phyloP scores from a whole-genome alignment of 2,329 filamentous ascomycete species.

The Cladobotryum protrusum region DNA sequence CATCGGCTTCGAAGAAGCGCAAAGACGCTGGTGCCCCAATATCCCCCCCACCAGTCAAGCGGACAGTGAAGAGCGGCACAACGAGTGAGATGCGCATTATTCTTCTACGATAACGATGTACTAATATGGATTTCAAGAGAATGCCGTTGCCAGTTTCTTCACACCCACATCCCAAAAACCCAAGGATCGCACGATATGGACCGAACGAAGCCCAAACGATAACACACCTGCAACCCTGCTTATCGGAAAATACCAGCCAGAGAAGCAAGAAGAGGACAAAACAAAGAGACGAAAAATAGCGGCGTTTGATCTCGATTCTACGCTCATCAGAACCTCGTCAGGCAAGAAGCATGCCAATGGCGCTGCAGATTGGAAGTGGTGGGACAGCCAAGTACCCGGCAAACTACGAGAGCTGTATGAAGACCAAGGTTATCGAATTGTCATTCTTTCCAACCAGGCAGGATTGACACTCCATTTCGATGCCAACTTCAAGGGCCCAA shows the following conservation, averaged over 20 bases:
- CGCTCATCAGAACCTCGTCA: constrained; percentile 72
- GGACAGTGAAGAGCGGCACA: constrained; percentile 45
- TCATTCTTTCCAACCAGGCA: constrained; percentile 85
- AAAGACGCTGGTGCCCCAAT: constrained; percentile 36
- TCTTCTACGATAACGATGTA: not conserved
- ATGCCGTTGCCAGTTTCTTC: constrained; percentile 77
- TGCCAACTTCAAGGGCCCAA: constrained; percentile 58
- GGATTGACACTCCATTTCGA: constrained; percentile 70
- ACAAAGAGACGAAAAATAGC: constrained; percentile 52
- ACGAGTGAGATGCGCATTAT: constrained; percentile 37
- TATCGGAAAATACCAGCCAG: constrained; percentile 62
- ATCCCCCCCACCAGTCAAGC: constrained; percentile 49
- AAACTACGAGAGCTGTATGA: constrained; percentile 60
- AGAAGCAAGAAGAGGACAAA: constrained; percentile 24
- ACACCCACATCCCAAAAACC: constrained; percentile 79
- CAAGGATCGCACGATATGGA: constrained; percentile 68
- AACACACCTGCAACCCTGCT: constrained; percentile 56
- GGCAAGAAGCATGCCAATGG: constrained; percentile 71
- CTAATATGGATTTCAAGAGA: constrained; percentile 39
- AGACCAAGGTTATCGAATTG: constrained; percentile 65
- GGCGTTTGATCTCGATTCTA: constrained; percentile 78
- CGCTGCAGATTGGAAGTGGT: constrained; percentile 90
- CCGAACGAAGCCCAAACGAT: constrained; percentile 51
- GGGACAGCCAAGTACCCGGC: constrained; percentile 64
- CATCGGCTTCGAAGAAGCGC: constrained; percentile 26